Evolutionary conservation across 2,329 filamentous ascomycete genomes (phyloP).

Genomic region (Neophaeococcomyces aloes): DNA sequence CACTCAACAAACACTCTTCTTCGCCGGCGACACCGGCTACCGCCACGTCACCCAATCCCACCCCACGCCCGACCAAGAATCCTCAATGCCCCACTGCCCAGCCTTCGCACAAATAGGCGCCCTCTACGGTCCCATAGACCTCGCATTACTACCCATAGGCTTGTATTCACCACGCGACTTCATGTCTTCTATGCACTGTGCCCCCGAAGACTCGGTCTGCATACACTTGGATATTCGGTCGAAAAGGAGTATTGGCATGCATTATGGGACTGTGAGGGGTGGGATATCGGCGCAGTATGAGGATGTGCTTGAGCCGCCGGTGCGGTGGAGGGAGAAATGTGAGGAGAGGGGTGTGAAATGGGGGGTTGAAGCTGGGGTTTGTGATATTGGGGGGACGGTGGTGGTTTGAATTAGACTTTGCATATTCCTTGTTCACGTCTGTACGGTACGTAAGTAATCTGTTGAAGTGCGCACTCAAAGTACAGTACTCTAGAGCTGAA

Average conservation of each 20-base stretch:
- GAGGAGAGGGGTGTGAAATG: conserved; percentile 33
- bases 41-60: conserved; percentile 26
- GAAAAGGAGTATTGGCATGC: conserved; percentile 42
- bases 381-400: conserved; percentile 40
- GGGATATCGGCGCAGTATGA: conserved; percentile 37
- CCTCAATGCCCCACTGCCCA: conserved; percentile 35
- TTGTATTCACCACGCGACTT: conserved; percentile 37
- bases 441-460: no score
- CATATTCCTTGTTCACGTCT: no score
- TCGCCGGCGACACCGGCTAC: conserved; percentile 43
- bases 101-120: conserved; percentile 40
- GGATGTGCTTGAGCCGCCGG: conserved; percentile 39
- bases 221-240: conserved; percentile 40
- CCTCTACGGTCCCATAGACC: conserved; percentile 38
- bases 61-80: conserved; percentile 21
- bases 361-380: conserved; percentile 29
- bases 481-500: no score
- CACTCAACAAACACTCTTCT: conserved; percentile 21
- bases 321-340: conserved; percentile 35
- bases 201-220: conserved; percentile 38
- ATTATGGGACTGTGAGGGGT: conserved; percentile 41
- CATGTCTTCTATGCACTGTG: conserved; percentile 37
- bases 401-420: conserved; percentile 10
- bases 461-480: no score
- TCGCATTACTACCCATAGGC: conserved; percentile 41